phyloP scores from a whole-genome alignment of 257 asterid species.

The Solanum tacnaense region DNA sequence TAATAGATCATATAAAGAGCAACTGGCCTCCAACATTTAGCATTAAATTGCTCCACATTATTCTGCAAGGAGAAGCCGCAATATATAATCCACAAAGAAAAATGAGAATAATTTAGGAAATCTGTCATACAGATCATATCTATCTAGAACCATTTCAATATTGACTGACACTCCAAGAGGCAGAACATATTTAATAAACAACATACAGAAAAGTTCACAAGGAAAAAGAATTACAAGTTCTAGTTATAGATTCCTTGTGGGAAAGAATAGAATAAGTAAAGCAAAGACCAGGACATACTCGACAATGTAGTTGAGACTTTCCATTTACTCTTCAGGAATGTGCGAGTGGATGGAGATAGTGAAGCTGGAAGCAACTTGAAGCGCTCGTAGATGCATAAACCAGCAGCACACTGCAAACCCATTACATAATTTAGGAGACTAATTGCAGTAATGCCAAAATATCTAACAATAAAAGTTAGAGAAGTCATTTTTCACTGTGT shows the following conservation, averaged over 20 bases:
- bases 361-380: slow-evolving; percentile 61
- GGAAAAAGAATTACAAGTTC: background rate
- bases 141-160: background rate
- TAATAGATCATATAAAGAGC: background rate
- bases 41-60: background rate
- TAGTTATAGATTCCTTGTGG: background rate
- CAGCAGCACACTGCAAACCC: slow-evolving; percentile 65
- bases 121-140: background rate
- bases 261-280: background rate
- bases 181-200: background rate
- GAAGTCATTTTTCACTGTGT: background rate
- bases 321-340: slow-evolving; percentile 41
- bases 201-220: background rate
- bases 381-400: slow-evolving; percentile 61
- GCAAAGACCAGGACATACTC: slow-evolving; percentile 29
- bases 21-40: background rate
- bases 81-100: background rate
- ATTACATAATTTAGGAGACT: background rate
- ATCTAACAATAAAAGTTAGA: background rate
- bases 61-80: background rate
- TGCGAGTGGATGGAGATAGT: slow-evolving; percentile 34
- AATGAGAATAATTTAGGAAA: background rate
- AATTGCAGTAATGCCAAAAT: background rate
- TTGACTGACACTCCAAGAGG: background rate
- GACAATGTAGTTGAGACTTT: slow-evolving; percentile 36